Evolutionary conservation across 345 rosid species (phyloP), one percentile per base, ranked within the genome.

Genomic region (Hibiscus syriacus): DNA sequence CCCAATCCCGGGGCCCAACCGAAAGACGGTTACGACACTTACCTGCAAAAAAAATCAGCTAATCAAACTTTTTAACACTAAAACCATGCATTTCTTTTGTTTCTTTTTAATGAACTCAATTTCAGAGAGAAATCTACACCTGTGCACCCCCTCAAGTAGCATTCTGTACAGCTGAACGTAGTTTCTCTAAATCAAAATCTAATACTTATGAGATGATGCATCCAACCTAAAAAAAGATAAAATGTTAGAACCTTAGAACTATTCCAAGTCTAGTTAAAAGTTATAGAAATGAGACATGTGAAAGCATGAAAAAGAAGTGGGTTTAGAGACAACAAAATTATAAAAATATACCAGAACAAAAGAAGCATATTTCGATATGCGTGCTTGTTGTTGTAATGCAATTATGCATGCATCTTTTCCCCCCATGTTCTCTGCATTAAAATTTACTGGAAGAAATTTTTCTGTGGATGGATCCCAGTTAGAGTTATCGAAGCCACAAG

Each of bases 391-490:
- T 72, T 80, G 91, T 74, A 86, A 66, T 48, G 76, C 82, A 67
- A 74, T 78, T 78, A 77, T 84, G 70, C 95, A 88, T 54, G 65
- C 77, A 73, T 77, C 2, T 78, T 88, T 88, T 32, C 94, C 89
- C 66, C 74, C 59, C 26, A 86, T 41, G 80, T 88, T 80, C 67
- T 81, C 83, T 70, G 75, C 69, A 68, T 75, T 77, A 73, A 80
- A 88, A 69, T 72, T 88, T 74, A 77, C 73, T 25, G 87, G 86
- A 76, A 88, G 86, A 80, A 73, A 80, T 74, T 79, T 74, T 65
- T 79, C 91, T 57, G 12, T 78, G 19, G 82, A 77, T 72, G 95
- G 95, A 83, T 88, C 82, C 95, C 95, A 88, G 46, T 32, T 70
- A 70, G 85, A 76, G 66, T 59, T 70, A 58, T 86, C 84, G 60